These are phyloP conservation scores for Pelargonium fulgidum DNA, from an alignment of 441 rosid genomes.

Conservation along the genomic window DNA sequence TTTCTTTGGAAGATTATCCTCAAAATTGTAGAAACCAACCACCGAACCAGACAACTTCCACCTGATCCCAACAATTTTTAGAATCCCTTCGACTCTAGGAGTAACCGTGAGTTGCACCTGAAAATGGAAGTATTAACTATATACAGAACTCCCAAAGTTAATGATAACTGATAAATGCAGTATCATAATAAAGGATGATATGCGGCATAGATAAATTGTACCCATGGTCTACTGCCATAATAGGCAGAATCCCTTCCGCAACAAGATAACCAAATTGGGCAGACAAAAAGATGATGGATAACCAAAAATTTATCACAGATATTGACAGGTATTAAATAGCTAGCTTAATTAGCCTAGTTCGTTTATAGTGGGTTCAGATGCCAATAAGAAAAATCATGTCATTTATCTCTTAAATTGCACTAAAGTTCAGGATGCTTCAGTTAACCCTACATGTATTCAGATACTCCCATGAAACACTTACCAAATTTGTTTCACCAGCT, in stretches of 20 bases:
- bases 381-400: constrained; percentile 1
- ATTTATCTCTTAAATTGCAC: neutral
- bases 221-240: constrained; percentile 9
- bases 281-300: constrained; percentile 4
- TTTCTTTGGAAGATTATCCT: constrained; percentile 41
- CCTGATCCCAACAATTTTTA: constrained; percentile 79
- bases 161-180: constrained; percentile 4
- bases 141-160: constrained; percentile 13
- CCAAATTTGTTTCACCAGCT: constrained; percentile 62
- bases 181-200: neutral
- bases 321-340: neutral
- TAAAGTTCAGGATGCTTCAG: neutral
- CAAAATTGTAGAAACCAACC: constrained; percentile 64
- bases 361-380: constrained; percentile 5
- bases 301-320: neutral
- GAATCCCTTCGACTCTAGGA: constrained; percentile 76
- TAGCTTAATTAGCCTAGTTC: constrained; percentile 1
- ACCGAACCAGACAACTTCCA: constrained; percentile 91
- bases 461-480: constrained; percentile 33
- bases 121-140: constrained; percentile 14
- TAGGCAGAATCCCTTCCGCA: neutral
- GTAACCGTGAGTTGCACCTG: constrained; percentile 88
- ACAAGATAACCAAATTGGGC: constrained; percentile 1
- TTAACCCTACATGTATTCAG: constrained; percentile 14
- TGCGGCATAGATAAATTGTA: neutral